A percentile compares a stretch with the other conserved stretches of the same genome.
phyloP scores from a whole-genome alignment of 768 basidiomycete species.

The Coprinopsis marcescibilis region DNA sequence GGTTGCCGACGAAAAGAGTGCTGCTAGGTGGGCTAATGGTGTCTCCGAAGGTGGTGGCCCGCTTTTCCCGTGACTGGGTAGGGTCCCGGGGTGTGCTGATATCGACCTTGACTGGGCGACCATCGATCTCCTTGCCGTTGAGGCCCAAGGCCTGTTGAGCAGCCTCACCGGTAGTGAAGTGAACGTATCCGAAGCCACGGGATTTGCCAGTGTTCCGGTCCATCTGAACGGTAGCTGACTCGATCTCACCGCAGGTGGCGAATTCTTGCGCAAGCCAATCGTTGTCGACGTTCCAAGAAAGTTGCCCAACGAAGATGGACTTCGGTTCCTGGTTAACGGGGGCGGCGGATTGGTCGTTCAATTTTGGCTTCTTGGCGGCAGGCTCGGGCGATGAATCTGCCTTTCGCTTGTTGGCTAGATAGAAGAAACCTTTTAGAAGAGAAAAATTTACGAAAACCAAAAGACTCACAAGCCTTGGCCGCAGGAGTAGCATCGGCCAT shows the following conservation, averaged over 20 bases:
- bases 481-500: slow-evolving; percentile 43
- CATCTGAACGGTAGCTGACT: slow-evolving; percentile 82
- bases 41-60: slow-evolving; percentile 77
- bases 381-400: slow-evolving; percentile 56
- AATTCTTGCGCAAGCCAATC: slow-evolving; percentile 94
- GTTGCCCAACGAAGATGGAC: slow-evolving; percentile 85
- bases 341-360: slow-evolving; percentile 50
- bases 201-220: slow-evolving; percentile 79
- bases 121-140: slow-evolving; percentile 88
- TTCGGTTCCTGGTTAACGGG: slow-evolving; percentile 47
- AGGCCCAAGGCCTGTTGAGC: slow-evolving; percentile 77
- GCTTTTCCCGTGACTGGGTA: slow-evolving; percentile 52
- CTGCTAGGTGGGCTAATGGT: slow-evolving; percentile 53
- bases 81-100: slow-evolving; percentile 62
- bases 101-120: slow-evolving; percentile 83
- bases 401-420: slow-evolving; percentile 74
- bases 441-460: not conserved
- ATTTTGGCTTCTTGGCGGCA: slow-evolving; percentile 79
- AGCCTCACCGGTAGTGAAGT: slow-evolving; percentile 63
- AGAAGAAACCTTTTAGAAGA: slow-evolving; percentile 8
- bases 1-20: slow-evolving; percentile 87
- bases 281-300: slow-evolving; percentile 97
- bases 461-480: slow-evolving; percentile 30
- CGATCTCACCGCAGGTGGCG: slow-evolving; percentile 80
- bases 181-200: slow-evolving; percentile 81